Base-by-base conservation (phyloP, 106 monocot species). In the Agapanthus africanus region DNA sequence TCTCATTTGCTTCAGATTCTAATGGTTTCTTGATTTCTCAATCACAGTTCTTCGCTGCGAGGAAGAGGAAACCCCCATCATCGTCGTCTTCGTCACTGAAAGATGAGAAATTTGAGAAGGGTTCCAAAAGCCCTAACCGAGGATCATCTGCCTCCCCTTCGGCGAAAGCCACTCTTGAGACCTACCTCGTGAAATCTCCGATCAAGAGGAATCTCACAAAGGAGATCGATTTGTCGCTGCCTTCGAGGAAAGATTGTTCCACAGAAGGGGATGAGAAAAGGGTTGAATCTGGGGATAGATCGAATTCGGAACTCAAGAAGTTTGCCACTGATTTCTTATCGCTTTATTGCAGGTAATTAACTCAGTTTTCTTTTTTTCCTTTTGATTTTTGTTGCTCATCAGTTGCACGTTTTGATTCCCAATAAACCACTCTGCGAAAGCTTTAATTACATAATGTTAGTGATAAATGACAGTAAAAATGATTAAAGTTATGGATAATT, bases 261-360 rank as follows among this genome's bases (percentile, higher is more conserved):
- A 44, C 1, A 15, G 25, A 40, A 27, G 42, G 28, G 41, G 41
- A 41, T 8, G 30, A 23, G 40, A 65, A 40, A 44, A 47, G 19
- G 19, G 46, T 47, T 47, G 13, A 19, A 13, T 11, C 10, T 0
- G 65, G 22, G 11, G n/a, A n/a, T n/a, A n/a, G n/a, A n/a, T 9
- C 28, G 0, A 82, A 65, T 68, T 51, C 32, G 36, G 85, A 91
- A 75, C 79, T 95, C 40, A 83, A 79, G 54, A 85, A 72, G 66
- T 95, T 95, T 70, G 85, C 95, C 0, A 72, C 78, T 9, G 91
- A 91, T 82, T 95, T 95, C 61, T 77, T 91, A 51, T 91, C 95
- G 34, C 50, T 95, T 40, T 95, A 95, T 67, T 95, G 94, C 91
- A 85, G 94, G 94, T 89, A 80, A 79, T 23, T 56, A 19, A 1